Conservation (phyloP, 257 asterid species). For the Solanum medicagineum region DNA sequence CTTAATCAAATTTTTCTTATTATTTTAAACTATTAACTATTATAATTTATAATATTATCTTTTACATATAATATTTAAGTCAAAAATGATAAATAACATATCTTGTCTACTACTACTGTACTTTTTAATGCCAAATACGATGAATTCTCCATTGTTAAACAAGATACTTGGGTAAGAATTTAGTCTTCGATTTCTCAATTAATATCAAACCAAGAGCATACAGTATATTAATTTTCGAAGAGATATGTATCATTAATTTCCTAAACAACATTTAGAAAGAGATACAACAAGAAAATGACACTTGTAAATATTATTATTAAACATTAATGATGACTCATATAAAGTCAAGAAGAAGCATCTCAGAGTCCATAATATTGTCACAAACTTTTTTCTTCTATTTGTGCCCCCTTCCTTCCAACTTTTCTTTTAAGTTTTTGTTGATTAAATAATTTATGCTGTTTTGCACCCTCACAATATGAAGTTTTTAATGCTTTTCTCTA, state of each 20-base stretch:
- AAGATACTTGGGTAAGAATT: too few species aligned
- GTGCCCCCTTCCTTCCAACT: not conserved
- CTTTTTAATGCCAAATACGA: not conserved
- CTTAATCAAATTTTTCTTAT: too few species aligned
- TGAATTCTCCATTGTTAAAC: not conserved
- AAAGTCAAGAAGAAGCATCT: not conserved
- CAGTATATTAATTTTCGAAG: not conserved
- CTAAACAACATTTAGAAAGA: not conserved
- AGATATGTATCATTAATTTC: not conserved
- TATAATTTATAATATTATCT: too few species aligned
- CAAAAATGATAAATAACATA: not conserved
- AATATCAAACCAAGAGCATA: not conserved
- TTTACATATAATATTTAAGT: too few species aligned
- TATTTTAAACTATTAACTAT: too few species aligned
- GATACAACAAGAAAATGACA: not conserved
- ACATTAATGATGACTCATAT: not conserved
- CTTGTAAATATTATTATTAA: not conserved
- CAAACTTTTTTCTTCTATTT: not conserved
- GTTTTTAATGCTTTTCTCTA: not conserved
- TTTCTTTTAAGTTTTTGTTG: not conserved
- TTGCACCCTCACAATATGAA: not conserved
- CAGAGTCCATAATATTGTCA: not conserved
- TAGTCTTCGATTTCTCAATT: not conserved
- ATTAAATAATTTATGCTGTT: not conserved
- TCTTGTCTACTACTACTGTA: not conserved